Conservation (phyloP, 768 basidiomycete genomes). For the Collybia mongolica region DNA sequence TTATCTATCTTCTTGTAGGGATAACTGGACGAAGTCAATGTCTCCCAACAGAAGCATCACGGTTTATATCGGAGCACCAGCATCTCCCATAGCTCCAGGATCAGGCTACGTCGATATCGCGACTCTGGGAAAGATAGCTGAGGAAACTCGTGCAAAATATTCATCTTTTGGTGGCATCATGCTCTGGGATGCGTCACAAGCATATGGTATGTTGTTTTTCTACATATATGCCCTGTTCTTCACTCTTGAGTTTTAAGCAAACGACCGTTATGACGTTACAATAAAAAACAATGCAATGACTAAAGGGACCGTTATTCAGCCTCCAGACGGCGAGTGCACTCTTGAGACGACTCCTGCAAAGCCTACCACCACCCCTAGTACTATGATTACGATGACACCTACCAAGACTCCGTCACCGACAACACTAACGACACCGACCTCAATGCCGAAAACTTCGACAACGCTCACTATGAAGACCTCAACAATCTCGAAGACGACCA, state of each 20-base stretch:
- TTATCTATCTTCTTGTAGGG: conserved; percentile 35
- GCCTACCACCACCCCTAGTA: not conserved
- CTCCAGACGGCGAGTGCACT: not conserved
- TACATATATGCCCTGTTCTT: conserved; percentile 1
- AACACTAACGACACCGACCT: not conserved
- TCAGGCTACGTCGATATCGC: conserved; percentile 50
- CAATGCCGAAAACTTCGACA: not conserved
- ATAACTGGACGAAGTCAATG: conserved; percentile 58
- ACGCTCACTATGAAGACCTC: not conserved
- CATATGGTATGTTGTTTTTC: conserved; percentile 40
- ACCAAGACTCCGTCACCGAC: not conserved
- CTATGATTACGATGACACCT: not conserved
- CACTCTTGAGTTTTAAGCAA: conserved; percentile 31
- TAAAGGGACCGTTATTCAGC: conserved; percentile 32
- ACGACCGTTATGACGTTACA: conserved; percentile 56
- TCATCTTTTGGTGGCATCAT: conserved; percentile 66
- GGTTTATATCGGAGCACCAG: conserved; percentile 65
- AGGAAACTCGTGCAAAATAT: conserved; percentile 50
- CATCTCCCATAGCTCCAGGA: conserved; percentile 51
- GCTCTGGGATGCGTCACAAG: conserved; percentile 50
- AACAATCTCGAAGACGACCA: not conserved
- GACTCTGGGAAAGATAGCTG: conserved; percentile 45
- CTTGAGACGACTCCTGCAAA: not conserved
- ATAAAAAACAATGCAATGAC: conserved; percentile 63
- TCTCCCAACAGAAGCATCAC: conserved; percentile 61